Evolutionary conservation across 106 monocot species (phyloP), one percentile per base, ranked within the genome.

Genomic region (Narthecium ossifragum): DNA sequence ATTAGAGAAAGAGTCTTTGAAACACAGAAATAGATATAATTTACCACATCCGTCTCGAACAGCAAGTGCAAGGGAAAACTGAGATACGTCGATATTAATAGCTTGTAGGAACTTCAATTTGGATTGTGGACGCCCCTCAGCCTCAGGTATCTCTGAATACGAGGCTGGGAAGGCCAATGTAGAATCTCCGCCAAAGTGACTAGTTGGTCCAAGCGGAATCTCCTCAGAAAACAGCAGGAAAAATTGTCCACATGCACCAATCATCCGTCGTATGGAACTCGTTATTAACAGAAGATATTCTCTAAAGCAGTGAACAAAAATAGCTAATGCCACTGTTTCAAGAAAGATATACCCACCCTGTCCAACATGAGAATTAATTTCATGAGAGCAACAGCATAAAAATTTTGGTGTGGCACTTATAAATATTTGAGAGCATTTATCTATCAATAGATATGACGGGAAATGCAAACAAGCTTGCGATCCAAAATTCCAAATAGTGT

Each of bases 281-380:
- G 56, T 23, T 6, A 83, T 53, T 30, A 68, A 53, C 18, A 66
- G 37, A 57, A 38, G 59, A 61, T 81, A 92, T 53, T 32, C 73
- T 59, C 57, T 66, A 27, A 66, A 55, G 69, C 75, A 81, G 26
- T 76, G 46, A 48, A 78, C 46, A 69, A 80, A 87, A 59, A 60
- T 67, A 61, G 84, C 75, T 37, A 87, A 27, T 52, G 87, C 68
- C 53, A 74, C 57, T 69, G 76, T 70, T 62, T 87, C 92, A 66
- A 92, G 60, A 78, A 76, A 84, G 32, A 84, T 45, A 47, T 46
- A 61, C 32, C 87, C 87, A 59, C 84, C 92, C 92, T 92, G 87
- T 63, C 55, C 63, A 75, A 63, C 36, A 57, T 2, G 6, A n/a
- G 18, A 14, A 31, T 47, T 37, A 38, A 24, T 21, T n/a, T 14